Base-by-base conservation (phyloP, 306 rosid genomes). In the Urtica urens region DNA sequence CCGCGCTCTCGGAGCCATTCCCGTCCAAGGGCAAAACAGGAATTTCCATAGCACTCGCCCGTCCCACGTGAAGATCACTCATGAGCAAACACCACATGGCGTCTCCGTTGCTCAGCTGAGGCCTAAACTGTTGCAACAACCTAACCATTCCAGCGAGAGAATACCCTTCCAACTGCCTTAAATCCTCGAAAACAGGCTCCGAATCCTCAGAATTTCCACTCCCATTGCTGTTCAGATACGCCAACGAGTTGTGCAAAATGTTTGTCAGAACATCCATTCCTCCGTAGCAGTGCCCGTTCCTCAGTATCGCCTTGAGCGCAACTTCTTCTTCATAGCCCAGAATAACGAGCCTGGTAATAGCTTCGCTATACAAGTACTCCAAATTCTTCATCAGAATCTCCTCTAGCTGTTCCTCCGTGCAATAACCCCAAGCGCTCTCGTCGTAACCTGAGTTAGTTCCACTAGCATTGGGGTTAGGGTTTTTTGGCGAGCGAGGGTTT, bases 31-130 rank as follows among this genome's bases (percentile, higher is more conserved):
- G 76, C 53, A 76, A 55, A 34, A 68, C 78, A 0, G 97, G 93
- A 70, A 79, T 69, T 60, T 90, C 95, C 77, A 90, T 67, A 20
- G 71, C 34, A 20, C 82, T 84, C 0, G 97, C 97, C 55, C 82
- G 80, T 17, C 85, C 92, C 2, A 84, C 87, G 69, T 90, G 87
- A 79, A 90, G 92, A 55, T 90, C 94, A 67, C 87, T 84, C 95
- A 77, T 90, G 20, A 84, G 85, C 82, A 90, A 68, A 69, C 95
- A 81, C 94, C 95, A 81, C 95, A 90, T 79, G 10, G 94, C 97
- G 69, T 90, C 95, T 4, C 92, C 92, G 70, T 81, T 84, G 57
- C 78, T 90, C 80, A 90, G 73, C 58, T 77, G 63, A 9, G 94
- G 94, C 57, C 78, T 84, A 54, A 79, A 71, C 49, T 79, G 95